Base-by-base conservation (phyloP, 768 basidiomycete genomes). In the Phylloporus arenicola region DNA sequence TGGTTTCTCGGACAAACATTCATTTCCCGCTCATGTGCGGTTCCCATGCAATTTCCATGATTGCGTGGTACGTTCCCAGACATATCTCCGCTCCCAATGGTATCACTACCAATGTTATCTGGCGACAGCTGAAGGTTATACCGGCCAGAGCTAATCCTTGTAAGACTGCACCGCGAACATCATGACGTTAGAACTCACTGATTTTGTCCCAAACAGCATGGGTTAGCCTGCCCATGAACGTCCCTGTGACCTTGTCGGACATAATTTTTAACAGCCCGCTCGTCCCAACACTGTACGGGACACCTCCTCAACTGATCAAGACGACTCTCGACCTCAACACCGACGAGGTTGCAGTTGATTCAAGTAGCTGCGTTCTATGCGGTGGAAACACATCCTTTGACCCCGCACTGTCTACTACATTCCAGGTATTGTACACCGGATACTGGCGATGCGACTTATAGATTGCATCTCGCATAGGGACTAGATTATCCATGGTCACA, bases 281-380 rank as follows among this genome's bases (percentile, higher is more conserved):
- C 6, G 51, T 58, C 34, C 57, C 57, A 25, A 58, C 51, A 11
- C 10, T 57, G 14, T 57, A 51, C 40, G 55, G 57, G 29, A 58
- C 55, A 6, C 57, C 57, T 33, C 53, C 53, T 39, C 49, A 61
- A 34, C 9, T 50, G 24, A 50, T 62, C 37, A 48, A 54, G 25
- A 47, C 52, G 14, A 58, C 57, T 12, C 49, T 60, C 29, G 59
- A 60, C 24, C 38, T 60, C 34, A 60, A 35, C 24, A 57, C 49
- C 4, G 55, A 33, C 30, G 61, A 60, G 40, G 14, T 57, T 20
- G 61, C 35, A 0, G 58, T 63, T 13, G 60, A 59, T 46, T 59
- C 61, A 11, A 57, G 52, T 13, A 41, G 38, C 22, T 64, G 61
- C 14, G 48, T 61, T 43, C 43, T 64, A 19, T 62, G 61, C 29